These are phyloP conservation scores for Diaporthe citrichinensis DNA, from an alignment of 2,329 filamentous ascomycete species.

Conservation along the genomic window DNA sequence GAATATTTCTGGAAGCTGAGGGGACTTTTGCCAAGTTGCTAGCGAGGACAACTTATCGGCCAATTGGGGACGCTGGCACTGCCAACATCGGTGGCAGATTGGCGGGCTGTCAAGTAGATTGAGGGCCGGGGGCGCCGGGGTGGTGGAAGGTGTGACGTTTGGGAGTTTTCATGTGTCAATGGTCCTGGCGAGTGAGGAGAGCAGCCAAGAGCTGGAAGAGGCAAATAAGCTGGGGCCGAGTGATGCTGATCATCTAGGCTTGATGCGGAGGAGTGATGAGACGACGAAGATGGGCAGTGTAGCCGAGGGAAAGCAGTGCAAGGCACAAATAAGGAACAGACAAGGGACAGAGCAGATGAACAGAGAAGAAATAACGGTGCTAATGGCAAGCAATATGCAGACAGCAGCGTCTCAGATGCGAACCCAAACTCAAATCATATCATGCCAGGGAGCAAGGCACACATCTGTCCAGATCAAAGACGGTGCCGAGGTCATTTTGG, in stretches of 20 bases:
- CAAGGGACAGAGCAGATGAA: not conserved
- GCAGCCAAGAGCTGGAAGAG: constrained; percentile 15
- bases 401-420: constrained; percentile 1
- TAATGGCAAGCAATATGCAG: not conserved
- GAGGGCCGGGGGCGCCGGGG: not conserved
- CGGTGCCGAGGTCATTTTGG: not conserved
- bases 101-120: not conserved
- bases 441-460: not conserved
- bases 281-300: not conserved
- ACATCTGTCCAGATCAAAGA: not conserved
- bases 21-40: constrained; percentile 11
- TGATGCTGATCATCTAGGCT: constrained; percentile 26
- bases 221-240: not conserved
- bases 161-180: constrained; percentile 33
- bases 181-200: constrained; percentile 14
- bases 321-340: not conserved
- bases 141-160: constrained; percentile 15
- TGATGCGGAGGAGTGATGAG: constrained; percentile 14
- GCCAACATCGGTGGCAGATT: not conserved
- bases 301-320: not conserved
- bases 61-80: not conserved
- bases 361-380: not conserved
- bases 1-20: constrained; percentile 31
- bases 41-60: not conserved
- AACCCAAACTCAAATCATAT: not conserved